These are phyloP conservation scores for Senna tora DNA, from an alignment of 306 rosid genomes.

Conservation along the genomic window DNA sequence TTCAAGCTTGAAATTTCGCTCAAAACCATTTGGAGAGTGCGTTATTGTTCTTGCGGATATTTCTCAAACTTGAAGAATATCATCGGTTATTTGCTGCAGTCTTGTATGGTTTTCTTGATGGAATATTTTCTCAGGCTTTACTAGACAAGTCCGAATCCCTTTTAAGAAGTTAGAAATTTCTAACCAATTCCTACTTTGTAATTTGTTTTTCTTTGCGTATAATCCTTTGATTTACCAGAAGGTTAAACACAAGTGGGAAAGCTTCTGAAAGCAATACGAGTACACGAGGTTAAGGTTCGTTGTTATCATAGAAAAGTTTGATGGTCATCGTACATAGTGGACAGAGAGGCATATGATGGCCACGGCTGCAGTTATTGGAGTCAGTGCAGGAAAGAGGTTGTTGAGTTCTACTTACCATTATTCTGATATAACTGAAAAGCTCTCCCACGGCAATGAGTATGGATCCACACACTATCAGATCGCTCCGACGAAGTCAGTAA, in stretches of 20 bases:
- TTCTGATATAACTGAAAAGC: slow-evolving; percentile 76
- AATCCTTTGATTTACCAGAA: slow-evolving; percentile 35
- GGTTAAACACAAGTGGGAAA: slow-evolving; percentile 30
- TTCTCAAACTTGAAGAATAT: neutral
- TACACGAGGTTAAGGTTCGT: slow-evolving; percentile 31
- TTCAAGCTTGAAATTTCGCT: slow-evolving; percentile 23
- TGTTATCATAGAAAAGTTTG: slow-evolving; percentile 39
- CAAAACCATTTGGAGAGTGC: slow-evolving; percentile 17
- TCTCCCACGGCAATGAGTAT: slow-evolving; percentile 54
- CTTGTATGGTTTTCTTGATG: slow-evolving; percentile 29
- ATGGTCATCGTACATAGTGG: slow-evolving; percentile 51
- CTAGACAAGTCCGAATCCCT: neutral
- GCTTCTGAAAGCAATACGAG: slow-evolving; percentile 40
- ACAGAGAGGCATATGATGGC: slow-evolving; percentile 73
- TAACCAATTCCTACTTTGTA: slow-evolving; percentile 8
- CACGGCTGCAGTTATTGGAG: slow-evolving; percentile 86
- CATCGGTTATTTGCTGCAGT: slow-evolving; percentile 13
- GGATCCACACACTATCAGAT: slow-evolving; percentile 60
- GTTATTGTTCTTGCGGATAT: slow-evolving; percentile 13
- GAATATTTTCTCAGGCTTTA: neutral
- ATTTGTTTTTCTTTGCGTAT: neutral
- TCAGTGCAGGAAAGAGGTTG: slow-evolving; percentile 82
- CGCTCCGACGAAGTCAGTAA: slow-evolving; percentile 51
- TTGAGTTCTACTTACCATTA: slow-evolving; percentile 74
- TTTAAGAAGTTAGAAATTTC: neutral